Conservation (phyloP, 2,329 filamentous ascomycete species). For the Monosporascus sp. region DNA sequence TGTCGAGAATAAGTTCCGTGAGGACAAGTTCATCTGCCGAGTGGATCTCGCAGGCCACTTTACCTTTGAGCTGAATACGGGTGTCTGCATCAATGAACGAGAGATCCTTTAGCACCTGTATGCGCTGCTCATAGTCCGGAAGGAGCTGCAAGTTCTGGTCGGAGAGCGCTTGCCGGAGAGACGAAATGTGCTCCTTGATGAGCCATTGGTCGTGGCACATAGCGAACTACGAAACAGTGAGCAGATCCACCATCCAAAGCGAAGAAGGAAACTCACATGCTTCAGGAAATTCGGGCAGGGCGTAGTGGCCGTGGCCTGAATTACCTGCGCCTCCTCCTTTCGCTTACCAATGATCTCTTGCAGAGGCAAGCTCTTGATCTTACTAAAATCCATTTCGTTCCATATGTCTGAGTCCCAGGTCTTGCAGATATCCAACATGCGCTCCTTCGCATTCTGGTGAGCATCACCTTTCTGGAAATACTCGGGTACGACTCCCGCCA, state of each 20-base stretch:
- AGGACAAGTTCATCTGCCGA: constrained; percentile 94
- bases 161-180: constrained; percentile 83
- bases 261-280: constrained; percentile 61
- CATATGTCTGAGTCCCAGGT: constrained; percentile 72
- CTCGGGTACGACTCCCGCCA: constrained; percentile 54
- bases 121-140: constrained; percentile 93
- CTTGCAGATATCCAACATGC: constrained; percentile 62
- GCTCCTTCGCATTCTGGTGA: constrained; percentile 54
- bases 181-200: constrained; percentile 86
- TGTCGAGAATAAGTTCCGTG: constrained; percentile 93
- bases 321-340: constrained; percentile 54
- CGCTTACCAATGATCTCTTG: constrained; percentile 75
- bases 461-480: constrained; percentile 50
- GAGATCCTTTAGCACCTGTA: constrained; percentile 85
- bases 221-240: constrained; percentile 64
- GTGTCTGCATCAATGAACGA: constrained; percentile 84
- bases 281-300: constrained; percentile 76
- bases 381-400: constrained; percentile 78
- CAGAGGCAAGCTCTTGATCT: constrained; percentile 76
- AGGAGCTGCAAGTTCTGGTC: constrained; percentile 94
- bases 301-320: constrained; percentile 61
- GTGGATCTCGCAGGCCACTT: constrained; percentile 97
- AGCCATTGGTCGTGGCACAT: constrained; percentile 98
- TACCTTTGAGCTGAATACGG: constrained; percentile 92
- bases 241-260: constrained; percentile 4